Base-by-base conservation (phyloP, 805 yeast genomes). In the Wickerhamiella brachini region DNA sequence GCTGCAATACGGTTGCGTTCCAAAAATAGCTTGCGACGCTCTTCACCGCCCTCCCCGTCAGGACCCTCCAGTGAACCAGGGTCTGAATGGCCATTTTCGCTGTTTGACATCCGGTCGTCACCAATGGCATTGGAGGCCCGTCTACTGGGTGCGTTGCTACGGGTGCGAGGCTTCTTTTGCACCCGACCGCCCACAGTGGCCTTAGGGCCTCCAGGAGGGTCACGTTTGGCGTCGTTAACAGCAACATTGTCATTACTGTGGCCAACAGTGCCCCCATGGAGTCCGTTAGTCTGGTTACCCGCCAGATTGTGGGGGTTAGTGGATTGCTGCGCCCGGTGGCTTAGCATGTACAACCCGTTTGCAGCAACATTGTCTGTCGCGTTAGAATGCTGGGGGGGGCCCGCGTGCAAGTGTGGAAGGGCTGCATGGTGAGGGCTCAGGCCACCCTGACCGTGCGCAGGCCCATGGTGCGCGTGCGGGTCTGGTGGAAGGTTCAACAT, bases 1-100 rank as follows among this genome's bases (percentile, higher is more conserved):
- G 98, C 98, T 0, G 98, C 98, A 9, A 93, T 79, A 52, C 98
- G 75, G 66, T 93, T 93, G 56, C 97, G 74, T 64, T 93, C 98
- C 56, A 93, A 67, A 60, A 79, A 90, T 62, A 72, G 81, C 63
- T 74, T 79, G 56, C 89, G 76, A 62, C 85, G 87, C 68, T 82
- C 76, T 67, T 10, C 22, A 15, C 21, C 44, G 24, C 24, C 24
- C 7, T 41, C 44, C 12, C 12, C 34, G 15, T 29, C 34, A 3
- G 3, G 15, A 15, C 34, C 34, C 12, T 29, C 15, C 34, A 29
- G 3, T 3, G 34, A 29, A 4, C 34, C 34, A 5, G 9, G 5
- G 24, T 12, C n/a, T 13, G n/a, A 13, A 3, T 12, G 6, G 24
- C 44, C 24, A n/a, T 5, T 5, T 3, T 20, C 23, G 22, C 7